Evolutionary conservation across 768 basidiomycete species (phyloP).

Genomic region (Lactarius psammicola): DNA sequence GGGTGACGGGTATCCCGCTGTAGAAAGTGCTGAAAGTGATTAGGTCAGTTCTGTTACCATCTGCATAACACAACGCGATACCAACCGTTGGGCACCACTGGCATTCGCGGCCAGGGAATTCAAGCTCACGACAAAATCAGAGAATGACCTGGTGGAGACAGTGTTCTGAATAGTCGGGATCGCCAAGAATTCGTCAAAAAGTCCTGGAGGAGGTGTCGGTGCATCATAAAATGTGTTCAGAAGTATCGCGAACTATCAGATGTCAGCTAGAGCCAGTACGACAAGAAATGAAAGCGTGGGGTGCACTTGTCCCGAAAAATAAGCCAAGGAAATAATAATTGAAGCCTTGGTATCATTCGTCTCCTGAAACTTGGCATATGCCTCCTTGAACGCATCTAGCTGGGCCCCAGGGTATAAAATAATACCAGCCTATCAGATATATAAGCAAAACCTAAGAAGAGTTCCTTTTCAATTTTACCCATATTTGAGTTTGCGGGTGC

Average conservation of each 20-base stretch:
- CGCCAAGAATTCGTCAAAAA: conserved; percentile 29
- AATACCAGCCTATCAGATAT: neutral
- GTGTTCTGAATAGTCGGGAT: conserved; percentile 1
- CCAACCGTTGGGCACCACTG: neutral
- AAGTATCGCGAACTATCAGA: neutral
- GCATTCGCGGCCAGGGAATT: neutral
- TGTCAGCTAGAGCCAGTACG: neutral
- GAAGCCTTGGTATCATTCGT: neutral
- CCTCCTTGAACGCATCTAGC: neutral
- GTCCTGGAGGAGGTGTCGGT: conserved; percentile 21
- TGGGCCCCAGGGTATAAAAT: neutral
- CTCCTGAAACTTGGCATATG: conserved; percentile 2
- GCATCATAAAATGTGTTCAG: conserved; percentile 27
- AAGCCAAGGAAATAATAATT: neutral
- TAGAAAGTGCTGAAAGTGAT: neutral
- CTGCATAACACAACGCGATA: neutral
- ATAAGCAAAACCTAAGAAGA: neutral
- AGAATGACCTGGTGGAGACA: conserved; percentile 2
- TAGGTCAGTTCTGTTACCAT: neutral
- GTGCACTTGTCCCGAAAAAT: neutral
- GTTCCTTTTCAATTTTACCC: neutral
- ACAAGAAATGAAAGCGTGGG: neutral
- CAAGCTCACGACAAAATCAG: neutral
- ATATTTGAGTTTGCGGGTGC: conserved; percentile 8
- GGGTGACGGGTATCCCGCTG: neutral